Percentiles rank a stretch among this genome's conserved stretches.
Evolutionary conservation across 2,329 filamentous ascomycete genomes (phyloP).

Genomic region (Fusarium circinatum): DNA sequence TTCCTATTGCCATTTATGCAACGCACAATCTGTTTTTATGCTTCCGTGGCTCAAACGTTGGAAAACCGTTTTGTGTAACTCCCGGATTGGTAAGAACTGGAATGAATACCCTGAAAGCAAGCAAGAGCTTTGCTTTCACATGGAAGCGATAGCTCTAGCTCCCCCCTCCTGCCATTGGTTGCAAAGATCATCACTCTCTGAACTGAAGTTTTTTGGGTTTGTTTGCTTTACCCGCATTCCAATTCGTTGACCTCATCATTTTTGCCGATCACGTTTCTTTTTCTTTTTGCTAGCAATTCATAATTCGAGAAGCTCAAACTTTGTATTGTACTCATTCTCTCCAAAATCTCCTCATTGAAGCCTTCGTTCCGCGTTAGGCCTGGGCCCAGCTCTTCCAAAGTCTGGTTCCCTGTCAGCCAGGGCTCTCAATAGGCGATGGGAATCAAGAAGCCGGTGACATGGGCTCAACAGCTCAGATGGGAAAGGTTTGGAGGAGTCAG

Average conservation of each 20-base stretch:
- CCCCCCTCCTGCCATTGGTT: slow-evolving; percentile 26
- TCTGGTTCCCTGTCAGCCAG: slow-evolving; percentile 15
- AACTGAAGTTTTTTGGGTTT: neutral
- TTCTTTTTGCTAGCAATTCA: neutral
- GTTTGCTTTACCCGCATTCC: slow-evolving; percentile 5
- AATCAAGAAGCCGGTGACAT: slow-evolving; percentile 20
- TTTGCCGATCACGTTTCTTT: neutral
- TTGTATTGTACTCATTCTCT: neutral
- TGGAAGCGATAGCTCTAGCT: slow-evolving; percentile 10
- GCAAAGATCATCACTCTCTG: slow-evolving; percentile 27
- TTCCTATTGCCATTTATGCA: neutral
- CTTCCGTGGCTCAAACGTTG: slow-evolving; percentile 15
- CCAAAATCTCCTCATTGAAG: slow-evolving; percentile 13
- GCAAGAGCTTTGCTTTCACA: slow-evolving; percentile 17
- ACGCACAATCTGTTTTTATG: neutral
- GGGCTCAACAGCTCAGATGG: slow-evolving; percentile 2
- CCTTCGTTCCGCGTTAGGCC: slow-evolving; percentile 19
- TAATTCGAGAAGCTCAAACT: neutral
- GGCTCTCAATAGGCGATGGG: slow-evolving; percentile 23
- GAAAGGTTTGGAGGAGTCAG: slow-evolving; percentile 24
- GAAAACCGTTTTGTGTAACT: slow-evolving; percentile 21
- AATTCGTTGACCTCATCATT: slow-evolving; percentile 20
- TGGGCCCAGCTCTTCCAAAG: slow-evolving; percentile 18
- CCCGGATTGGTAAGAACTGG: slow-evolving; percentile 8
- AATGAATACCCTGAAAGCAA: neutral